phyloP scores from a whole-genome alignment of 352 stramenopile genomes.

The Globisporangium barbulae region DNA sequence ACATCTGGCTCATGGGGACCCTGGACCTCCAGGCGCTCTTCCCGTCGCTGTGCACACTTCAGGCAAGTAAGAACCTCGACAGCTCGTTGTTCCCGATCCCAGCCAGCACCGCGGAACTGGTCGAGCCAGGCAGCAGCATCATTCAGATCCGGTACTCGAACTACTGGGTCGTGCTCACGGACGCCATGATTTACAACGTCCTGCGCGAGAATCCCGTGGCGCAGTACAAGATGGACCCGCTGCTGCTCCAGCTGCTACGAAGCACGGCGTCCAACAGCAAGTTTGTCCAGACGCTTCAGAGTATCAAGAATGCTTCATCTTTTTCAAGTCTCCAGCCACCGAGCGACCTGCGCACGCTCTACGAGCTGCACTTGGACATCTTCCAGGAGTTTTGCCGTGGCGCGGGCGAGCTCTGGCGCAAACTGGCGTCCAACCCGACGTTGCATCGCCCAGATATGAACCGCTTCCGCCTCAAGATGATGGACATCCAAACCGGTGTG shows the following conservation, averaged over 20 bases:
- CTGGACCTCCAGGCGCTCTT: constrained; percentile 49
- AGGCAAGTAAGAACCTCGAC: constrained; percentile 5
- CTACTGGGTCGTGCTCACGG: constrained; percentile 70
- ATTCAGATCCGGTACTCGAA: constrained; percentile 38
- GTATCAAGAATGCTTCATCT: constrained; percentile 2
- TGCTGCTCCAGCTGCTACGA: constrained; percentile 44
- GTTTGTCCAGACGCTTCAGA: constrained; percentile 32
- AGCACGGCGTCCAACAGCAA: constrained; percentile 34
- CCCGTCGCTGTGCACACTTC: constrained; percentile 11
- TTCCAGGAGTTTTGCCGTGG: constrained; percentile 64
- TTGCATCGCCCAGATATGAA: constrained; percentile 28
- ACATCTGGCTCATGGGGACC: constrained; percentile 62
- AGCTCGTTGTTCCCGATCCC: constrained; percentile 20
- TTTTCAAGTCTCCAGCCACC: not conserved
- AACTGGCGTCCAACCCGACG: constrained; percentile 13
- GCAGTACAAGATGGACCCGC: constrained; percentile 48
- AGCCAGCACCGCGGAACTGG: not conserved
- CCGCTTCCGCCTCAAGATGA: constrained; percentile 50
- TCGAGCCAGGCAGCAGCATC: not conserved
- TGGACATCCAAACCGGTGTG: constrained; percentile 54
- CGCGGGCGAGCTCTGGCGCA: constrained; percentile 38
- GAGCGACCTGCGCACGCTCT: constrained; percentile 33
- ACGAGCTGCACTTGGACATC: constrained; percentile 61
- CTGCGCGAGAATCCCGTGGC: constrained; percentile 38
- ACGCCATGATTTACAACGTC: constrained; percentile 59